These are phyloP conservation scores for Spergularia azorica DNA, from an alignment of 179 eudicot species.

Conservation along the genomic window DNA sequence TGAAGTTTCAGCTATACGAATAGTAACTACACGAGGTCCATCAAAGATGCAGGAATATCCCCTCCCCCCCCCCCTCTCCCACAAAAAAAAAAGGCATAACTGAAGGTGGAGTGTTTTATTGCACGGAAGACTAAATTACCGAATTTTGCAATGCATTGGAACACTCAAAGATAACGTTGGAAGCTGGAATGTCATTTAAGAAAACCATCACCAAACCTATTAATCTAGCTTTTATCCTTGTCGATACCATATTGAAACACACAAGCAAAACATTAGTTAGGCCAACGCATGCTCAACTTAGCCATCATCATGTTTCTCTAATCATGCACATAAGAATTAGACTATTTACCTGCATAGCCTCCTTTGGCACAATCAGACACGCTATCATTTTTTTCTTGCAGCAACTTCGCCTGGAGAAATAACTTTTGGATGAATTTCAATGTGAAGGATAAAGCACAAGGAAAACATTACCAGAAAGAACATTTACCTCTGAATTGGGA, in stretches of 20 bases:
- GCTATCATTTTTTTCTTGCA: conserved; percentile 60
- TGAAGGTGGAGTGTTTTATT: neutral
- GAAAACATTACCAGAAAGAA: neutral
- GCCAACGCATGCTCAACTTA: neutral
- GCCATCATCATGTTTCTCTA: neutral
- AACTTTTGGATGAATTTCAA: conserved; percentile 15
- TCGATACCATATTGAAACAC: neutral
- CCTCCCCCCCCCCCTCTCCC: too few relatives aligned
- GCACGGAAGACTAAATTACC: neutral
- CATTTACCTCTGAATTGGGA: conserved; percentile 61
- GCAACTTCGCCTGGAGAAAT: conserved; percentile 42
- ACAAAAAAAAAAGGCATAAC: too few relatives aligned
- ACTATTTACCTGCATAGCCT: conserved; percentile 72
- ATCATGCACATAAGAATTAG: neutral
- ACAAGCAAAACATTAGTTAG: neutral
- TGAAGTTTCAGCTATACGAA: neutral
- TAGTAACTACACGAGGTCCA: too few relatives aligned
- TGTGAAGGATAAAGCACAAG: neutral
- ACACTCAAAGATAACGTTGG: neutral
- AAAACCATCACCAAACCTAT: neutral
- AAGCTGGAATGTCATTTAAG: neutral
- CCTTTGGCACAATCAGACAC: conserved; percentile 83
- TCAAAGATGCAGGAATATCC: too few relatives aligned
- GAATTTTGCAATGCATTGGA: neutral
- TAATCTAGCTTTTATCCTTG: neutral